Conservation (phyloP, 2,329 filamentous ascomycete species). For the Pseudocercospora vitis region DNA sequence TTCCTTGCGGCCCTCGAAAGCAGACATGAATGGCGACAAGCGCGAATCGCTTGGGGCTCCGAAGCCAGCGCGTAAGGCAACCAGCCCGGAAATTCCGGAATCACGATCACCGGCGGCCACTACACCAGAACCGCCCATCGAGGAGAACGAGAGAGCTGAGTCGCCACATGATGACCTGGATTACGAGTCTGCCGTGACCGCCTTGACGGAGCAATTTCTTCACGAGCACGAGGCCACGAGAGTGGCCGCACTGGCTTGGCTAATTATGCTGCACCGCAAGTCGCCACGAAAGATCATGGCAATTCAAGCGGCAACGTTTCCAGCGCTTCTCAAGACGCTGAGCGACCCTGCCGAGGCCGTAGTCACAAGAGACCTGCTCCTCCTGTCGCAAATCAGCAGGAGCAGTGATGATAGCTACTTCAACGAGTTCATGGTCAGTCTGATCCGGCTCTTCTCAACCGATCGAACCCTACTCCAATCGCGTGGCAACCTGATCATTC, state of each 20-base stretch:
- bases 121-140: constrained; percentile 31
- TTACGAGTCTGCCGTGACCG: constrained; percentile 91
- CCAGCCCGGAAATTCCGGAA: constrained; percentile 28
- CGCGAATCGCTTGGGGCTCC: constrained; percentile 23
- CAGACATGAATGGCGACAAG: constrained; percentile 19
- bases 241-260: constrained; percentile 89
- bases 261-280: constrained; percentile 96
- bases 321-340: constrained; percentile 89
- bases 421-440: constrained; percentile 94
- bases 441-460: constrained; percentile 92
- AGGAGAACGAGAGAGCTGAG: constrained; percentile 20
- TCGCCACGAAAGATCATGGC: constrained; percentile 83
- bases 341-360: constrained; percentile 95
- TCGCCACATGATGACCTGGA: constrained; percentile 49
- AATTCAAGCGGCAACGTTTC: constrained; percentile 96
- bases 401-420: constrained; percentile 98
- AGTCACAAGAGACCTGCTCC: constrained; percentile 87
- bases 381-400: constrained; percentile 91
- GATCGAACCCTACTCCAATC: constrained; percentile 89
- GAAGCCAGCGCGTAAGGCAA: constrained; percentile 24
- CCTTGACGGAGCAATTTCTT: constrained; percentile 86
- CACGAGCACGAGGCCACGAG: constrained; percentile 96
- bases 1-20: constrained; percentile 3
- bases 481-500: constrained; percentile 91
- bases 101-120: constrained; percentile 30